Percentiles rank a stretch among this genome's conserved stretches.
These are phyloP conservation scores for Fusarium coicis DNA, from an alignment of 2,329 filamentous ascomycete species.

Conservation along the genomic window DNA sequence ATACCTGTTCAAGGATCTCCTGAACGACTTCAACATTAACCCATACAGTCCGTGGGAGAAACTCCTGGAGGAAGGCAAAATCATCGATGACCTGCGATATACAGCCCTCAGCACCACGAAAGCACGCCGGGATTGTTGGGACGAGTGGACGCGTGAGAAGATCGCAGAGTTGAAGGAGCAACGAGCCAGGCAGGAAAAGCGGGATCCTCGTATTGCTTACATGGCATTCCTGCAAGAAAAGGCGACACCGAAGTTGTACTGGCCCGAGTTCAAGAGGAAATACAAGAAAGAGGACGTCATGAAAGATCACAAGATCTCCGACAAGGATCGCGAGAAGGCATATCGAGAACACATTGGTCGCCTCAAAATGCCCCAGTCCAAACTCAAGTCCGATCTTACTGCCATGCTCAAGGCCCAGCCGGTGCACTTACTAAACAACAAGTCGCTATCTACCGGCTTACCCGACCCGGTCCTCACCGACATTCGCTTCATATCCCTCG, in stretches of 20 bases:
- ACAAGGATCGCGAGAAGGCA: slow-evolving; percentile 82
- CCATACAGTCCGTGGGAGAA: slow-evolving; percentile 95
- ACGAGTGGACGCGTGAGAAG: slow-evolving; percentile 82
- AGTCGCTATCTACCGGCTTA: slow-evolving; percentile 65
- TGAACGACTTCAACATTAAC: slow-evolving; percentile 83
- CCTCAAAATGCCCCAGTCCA: slow-evolving; percentile 72
- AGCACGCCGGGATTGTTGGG: slow-evolving; percentile 82
- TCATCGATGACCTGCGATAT: slow-evolving; percentile 89
- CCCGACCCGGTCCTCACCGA: slow-evolving; percentile 73
- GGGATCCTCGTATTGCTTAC: slow-evolving; percentile 85
- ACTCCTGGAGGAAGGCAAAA: slow-evolving; percentile 81
- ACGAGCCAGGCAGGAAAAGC: slow-evolving; percentile 80
- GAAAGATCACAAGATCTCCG: slow-evolving; percentile 75
- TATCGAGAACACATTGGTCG: slow-evolving; percentile 80
- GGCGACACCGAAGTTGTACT: slow-evolving; percentile 92
- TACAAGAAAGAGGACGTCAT: slow-evolving; percentile 84
- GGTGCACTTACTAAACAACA: slow-evolving; percentile 66
- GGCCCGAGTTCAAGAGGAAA: slow-evolving; percentile 96
- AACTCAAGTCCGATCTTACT: slow-evolving; percentile 76
- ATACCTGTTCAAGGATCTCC: slow-evolving; percentile 83
- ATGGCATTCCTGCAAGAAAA: slow-evolving; percentile 82
- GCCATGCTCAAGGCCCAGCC: slow-evolving; percentile 72
- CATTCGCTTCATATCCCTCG: slow-evolving; percentile 75
- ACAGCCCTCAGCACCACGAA: slow-evolving; percentile 85
- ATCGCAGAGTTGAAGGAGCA: slow-evolving; percentile 78